Conservation (phyloP, 371 early-diverging fungal species). For the Circinella minor region DNA sequence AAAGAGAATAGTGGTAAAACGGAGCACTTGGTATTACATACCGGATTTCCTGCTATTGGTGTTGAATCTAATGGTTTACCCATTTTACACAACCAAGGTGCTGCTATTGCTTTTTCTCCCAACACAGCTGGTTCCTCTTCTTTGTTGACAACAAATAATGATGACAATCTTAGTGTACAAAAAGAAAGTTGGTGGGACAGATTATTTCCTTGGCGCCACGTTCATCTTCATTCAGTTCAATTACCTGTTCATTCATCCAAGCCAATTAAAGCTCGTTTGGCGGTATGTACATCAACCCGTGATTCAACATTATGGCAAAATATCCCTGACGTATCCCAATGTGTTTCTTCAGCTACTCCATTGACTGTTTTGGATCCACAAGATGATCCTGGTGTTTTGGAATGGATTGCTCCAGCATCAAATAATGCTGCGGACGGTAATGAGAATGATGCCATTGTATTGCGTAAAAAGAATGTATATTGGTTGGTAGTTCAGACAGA, state of each 20-base stretch:
- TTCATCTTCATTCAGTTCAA: constrained; percentile 37
- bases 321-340: constrained; percentile 21
- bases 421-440: neutral
- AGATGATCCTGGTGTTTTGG: constrained; percentile 14
- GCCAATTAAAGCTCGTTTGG: constrained; percentile 23
- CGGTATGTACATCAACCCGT: constrained; percentile 34
- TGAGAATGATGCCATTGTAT: constrained; percentile 17
- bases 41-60: constrained; percentile 39
- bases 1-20: neutral
- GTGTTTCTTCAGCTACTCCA: constrained; percentile 16
- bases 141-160: no score
- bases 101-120: constrained; percentile 42
- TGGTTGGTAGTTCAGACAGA: constrained; percentile 21
- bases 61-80: constrained; percentile 11
- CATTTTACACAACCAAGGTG: constrained; percentile 24
- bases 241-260: constrained; percentile 24
- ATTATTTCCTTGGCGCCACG: constrained; percentile 38
- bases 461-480: constrained; percentile 23
- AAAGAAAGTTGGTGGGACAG: constrained; percentile 51
- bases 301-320: constrained; percentile 19
- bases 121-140: constrained; percentile 9
- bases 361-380: neutral
- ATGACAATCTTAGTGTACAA: neutral
- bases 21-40: constrained; percentile 34
- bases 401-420: constrained; percentile 10